phyloP scores from a whole-genome alignment of 805 yeast species.

The Saccharomyces kudriavzevii region DNA sequence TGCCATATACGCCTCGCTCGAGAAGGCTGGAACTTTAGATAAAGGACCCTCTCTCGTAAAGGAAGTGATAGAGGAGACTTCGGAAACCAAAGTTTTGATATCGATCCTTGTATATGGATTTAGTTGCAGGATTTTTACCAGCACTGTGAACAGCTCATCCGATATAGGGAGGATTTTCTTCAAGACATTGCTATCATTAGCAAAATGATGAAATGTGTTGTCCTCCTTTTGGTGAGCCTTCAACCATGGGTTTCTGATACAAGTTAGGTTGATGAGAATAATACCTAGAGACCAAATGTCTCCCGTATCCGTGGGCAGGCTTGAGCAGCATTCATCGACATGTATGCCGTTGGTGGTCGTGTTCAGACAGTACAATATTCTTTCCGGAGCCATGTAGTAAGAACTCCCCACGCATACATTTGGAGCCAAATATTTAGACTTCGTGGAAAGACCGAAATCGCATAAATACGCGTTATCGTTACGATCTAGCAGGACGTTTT shows the following conservation, averaged over 20 bases:
- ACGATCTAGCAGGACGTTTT: conserved; percentile 72
- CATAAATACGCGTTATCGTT: conserved; percentile 50
- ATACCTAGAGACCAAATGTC: conserved; percentile 87
- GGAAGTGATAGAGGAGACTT: conserved; percentile 18
- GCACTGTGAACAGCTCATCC: conserved; percentile 45
- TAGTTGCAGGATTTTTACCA: conserved; percentile 30
- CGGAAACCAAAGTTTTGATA: conserved; percentile 15
- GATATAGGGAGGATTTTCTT: conserved; percentile 68
- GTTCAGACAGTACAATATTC: conserved; percentile 31
- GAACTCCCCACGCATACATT: conserved; percentile 79
- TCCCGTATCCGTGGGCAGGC: conserved; percentile 60
- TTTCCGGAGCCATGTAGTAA: conserved; percentile 90
- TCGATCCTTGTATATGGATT: conserved; percentile 31
- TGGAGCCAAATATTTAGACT: conserved; percentile 46
- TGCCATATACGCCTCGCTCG: conserved; percentile 10
- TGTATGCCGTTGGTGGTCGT: conserved; percentile 23
- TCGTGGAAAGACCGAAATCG: conserved; percentile 85
- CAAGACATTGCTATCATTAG: conserved; percentile 47
- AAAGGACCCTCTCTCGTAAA: conserved; percentile 26
- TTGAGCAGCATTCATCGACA: not conserved
- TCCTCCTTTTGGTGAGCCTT: conserved; percentile 58
- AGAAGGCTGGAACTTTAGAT: conserved; percentile 15
- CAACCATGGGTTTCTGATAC: conserved; percentile 87
- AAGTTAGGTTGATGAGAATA: conserved; percentile 67
- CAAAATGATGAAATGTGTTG: conserved; percentile 56